Evolutionary conservation across 139 green algal genomes (phyloP), one percentile per base, ranked within the genome.

Genomic region (Spirogloea muscicola): DNA sequence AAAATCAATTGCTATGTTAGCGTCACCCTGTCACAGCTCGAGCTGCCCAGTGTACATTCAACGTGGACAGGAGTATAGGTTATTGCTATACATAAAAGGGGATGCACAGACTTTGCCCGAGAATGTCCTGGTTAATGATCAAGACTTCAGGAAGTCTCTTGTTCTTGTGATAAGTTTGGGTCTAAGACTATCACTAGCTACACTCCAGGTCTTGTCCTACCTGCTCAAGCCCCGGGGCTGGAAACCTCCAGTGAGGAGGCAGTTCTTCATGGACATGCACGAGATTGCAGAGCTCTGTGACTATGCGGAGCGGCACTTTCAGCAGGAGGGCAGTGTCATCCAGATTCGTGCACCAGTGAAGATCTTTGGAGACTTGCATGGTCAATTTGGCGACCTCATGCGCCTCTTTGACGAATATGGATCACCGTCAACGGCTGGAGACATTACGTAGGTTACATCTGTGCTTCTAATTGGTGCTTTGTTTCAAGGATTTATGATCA

Each of bases 401-500:
- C 90, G 95, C 4, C 85, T 99, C 51, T 99, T 99, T 84, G 91
- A 97, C 77, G 95, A 99, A 86, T 99, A 98, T 74, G 95, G 95
- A 37, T 91, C 87, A 27, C 95, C 95, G 3, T 93, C 87, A 67
- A 97, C 92, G 3, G 91, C 91, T 0, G 95, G 95, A 3, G 95
- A 99, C 88, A 98, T 99, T 84, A 96, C 93, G 25, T 99, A 97
- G 88, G 97, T 98, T 21, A 37, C 39, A 16, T 60, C 9, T 13
- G n/a, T n/a, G n/a, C n/a, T n/a, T n/a, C n/a, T n/a, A n/a, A n/a
- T n/a, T n/a, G n/a, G n/a, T n/a, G n/a, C n/a, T n/a, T n/a, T n/a
- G n/a, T n/a, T n/a, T n/a, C n/a, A n/a, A n/a, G n/a, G n/a, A n/a
- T n/a, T n/a, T n/a, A n/a, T n/a, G n/a, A n/a, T n/a, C n/a, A n/a